phyloP scores from a whole-genome alignment of 768 basidiomycete species.

The Rhodotorula kratochvilovae region DNA sequence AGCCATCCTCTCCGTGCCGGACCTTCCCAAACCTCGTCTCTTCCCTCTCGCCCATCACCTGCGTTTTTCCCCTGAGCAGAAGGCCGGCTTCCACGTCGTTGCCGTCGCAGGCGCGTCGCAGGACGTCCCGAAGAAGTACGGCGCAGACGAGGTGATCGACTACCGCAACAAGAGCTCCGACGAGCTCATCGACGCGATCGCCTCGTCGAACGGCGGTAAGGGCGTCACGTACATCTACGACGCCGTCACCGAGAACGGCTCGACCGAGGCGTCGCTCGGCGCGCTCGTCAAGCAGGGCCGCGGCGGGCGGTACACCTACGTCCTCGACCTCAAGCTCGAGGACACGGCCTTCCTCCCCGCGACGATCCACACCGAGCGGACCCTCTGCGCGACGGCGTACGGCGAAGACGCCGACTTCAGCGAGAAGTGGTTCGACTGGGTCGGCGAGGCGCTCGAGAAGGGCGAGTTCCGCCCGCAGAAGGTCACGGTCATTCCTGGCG shows the following conservation, averaged over 20 bases:
- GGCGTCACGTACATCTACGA: slow-evolving; percentile 23
- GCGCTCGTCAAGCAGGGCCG: slow-evolving; percentile 18
- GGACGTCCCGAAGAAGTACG: slow-evolving; percentile 26
- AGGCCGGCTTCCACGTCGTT: slow-evolving; percentile 36
- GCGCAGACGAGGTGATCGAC: slow-evolving; percentile 41
- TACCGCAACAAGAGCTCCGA: slow-evolving; percentile 33
- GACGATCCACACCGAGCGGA: slow-evolving; percentile 24
- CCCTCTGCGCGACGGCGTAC: slow-evolving; percentile 38
- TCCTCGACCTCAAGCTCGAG: slow-evolving; percentile 17
- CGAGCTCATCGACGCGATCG: slow-evolving; percentile 25
- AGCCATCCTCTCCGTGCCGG: no score
- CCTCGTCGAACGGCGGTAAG: slow-evolving; percentile 4
- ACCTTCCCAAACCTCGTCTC: no score
- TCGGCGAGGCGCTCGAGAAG: slow-evolving; percentile 39
- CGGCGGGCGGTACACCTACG: slow-evolving; percentile 23
- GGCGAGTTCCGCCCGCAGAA: slow-evolving; percentile 37
- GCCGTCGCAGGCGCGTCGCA: slow-evolving; percentile 37
- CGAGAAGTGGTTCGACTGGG: slow-evolving; percentile 27
- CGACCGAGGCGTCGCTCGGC: slow-evolving; percentile 8
- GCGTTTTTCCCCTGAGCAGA: no score
- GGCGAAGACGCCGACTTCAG: slow-evolving; percentile 38
- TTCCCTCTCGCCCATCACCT: no score
- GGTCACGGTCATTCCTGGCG: slow-evolving; percentile 39
- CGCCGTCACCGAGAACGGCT: slow-evolving; percentile 35
- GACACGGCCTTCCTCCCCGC: not conserved